Evolutionary conservation across 129 eudicot genomes (phyloP).

Genomic region (Flaveria trinervia): DNA sequence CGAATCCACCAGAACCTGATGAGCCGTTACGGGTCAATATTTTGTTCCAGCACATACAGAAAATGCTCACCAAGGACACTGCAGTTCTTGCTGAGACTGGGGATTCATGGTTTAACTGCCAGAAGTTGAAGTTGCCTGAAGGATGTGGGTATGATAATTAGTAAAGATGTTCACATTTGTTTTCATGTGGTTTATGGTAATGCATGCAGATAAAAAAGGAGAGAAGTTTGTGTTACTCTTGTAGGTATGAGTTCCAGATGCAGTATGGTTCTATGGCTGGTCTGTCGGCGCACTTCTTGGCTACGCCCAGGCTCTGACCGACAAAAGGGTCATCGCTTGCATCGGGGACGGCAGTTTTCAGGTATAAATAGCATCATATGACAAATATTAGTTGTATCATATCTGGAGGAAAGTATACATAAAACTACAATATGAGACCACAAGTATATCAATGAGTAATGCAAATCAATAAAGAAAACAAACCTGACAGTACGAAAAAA

Average conservation of each 20-base stretch:
- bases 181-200: slow-evolving; percentile 15
- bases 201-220: slow-evolving; percentile 27
- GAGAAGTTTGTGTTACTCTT: slow-evolving; percentile 43
- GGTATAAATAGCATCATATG: slow-evolving; percentile 9
- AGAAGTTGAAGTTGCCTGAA: slow-evolving; percentile 54
- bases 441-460: too few species aligned
- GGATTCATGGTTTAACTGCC: slow-evolving; percentile 69
- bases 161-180: not conserved
- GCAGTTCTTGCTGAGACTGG: slow-evolving; percentile 70
- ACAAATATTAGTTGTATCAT: too few species aligned
- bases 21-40: slow-evolving; percentile 58
- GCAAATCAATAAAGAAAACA: too few species aligned
- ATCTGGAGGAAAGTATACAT: too few species aligned
- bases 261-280: slow-evolving; percentile 77
- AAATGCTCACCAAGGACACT: slow-evolving; percentile 45
- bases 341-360: slow-evolving; percentile 62
- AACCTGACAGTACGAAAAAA: too few species aligned
- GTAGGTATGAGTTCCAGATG: slow-evolving; percentile 68
- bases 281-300: slow-evolving; percentile 71
- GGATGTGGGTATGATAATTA: slow-evolving; percentile 57
- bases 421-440: too few species aligned
- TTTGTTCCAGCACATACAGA: slow-evolving; percentile 62
- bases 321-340: slow-evolving; percentile 51
- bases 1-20: slow-evolving; percentile 32
- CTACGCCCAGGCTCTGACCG: slow-evolving; percentile 56